phyloP scores from a whole-genome alignment of 2,329 filamentous ascomycete genomes.

The Claviceps lovelessii region DNA sequence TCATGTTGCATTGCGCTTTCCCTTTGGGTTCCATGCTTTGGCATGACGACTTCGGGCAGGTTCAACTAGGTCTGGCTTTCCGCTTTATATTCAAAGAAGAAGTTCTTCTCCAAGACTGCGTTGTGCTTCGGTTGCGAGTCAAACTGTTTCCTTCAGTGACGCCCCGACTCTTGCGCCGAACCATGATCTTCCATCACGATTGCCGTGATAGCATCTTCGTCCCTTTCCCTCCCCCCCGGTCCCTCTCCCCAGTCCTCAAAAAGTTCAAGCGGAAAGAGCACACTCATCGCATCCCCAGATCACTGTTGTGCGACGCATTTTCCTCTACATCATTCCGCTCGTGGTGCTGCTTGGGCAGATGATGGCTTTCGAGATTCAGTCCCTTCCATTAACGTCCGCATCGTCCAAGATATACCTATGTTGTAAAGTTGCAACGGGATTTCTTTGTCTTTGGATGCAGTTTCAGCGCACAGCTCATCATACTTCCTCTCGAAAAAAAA shows the following conservation, averaged over 20 bases:
- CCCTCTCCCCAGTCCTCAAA: not conserved
- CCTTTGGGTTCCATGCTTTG: not conserved
- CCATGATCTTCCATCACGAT: not conserved
- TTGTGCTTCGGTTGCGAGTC: not conserved
- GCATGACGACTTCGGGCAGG: not conserved
- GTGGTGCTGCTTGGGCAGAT: not conserved
- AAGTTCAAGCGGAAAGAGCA: not conserved
- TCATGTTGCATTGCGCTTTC: constrained; percentile 2
- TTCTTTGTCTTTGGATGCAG: not conserved
- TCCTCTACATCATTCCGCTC: not conserved
- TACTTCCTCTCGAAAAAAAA: constrained; percentile 2
- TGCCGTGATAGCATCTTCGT: not conserved
- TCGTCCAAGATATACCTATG: not conserved
- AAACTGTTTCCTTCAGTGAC: not conserved
- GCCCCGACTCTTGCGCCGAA: not conserved
- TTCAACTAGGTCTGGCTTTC: not conserved
- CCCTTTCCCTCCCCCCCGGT: not conserved
- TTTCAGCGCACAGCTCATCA: constrained; percentile 1
- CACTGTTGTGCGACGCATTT: not conserved
- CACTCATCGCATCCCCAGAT: not conserved
- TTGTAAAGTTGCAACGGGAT: not conserved
- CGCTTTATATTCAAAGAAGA: not conserved
- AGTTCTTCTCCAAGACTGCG: not conserved
- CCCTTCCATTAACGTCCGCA: not conserved
- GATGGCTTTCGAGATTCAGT: not conserved